Conservation (phyloP, 345 rosid species). For the Combretum micranthum region DNA sequence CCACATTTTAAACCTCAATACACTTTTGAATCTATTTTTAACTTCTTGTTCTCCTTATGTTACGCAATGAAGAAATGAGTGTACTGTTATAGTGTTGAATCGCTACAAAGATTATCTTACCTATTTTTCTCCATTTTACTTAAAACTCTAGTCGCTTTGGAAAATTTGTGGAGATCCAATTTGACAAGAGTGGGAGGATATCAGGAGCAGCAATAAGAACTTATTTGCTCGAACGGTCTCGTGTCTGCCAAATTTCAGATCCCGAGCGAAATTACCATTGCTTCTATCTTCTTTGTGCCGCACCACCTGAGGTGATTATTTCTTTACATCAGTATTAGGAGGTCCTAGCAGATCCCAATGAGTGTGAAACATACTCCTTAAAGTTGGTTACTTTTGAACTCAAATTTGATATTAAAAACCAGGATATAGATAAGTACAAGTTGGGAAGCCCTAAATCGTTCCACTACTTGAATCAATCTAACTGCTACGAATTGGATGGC, state of each 20-base stretch:
- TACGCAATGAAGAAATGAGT: background rate
- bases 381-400: no score
- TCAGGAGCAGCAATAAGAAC: conserved; percentile 98
- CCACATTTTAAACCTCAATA: no score
- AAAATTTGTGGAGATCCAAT: conserved; percentile 98
- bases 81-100: background rate
- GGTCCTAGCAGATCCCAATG: no score
- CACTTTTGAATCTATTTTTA: background rate
- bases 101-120: conserved; percentile 1
- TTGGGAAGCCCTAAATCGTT: conserved; percentile 61
- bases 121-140: conserved; percentile 13
- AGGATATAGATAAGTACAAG: conserved; percentile 83
- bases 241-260: conserved; percentile 96
- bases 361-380: no score
- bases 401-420: conserved; percentile 2
- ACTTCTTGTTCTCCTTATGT: conserved; percentile 2
- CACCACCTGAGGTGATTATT: conserved; percentile 79
- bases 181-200: conserved; percentile 96
- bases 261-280: conserved; percentile 99
- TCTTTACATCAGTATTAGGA: no score
- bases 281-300: conserved; percentile 95
- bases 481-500: conserved; percentile 75
- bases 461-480: conserved; percentile 90
- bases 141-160: conserved; percentile 83
- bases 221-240: conserved; percentile 94